Evolutionary conservation across 225 moss, liverwort and hornwort genomes (phyloP).

Genomic region (Rhytidiadelphus loreus): DNA sequence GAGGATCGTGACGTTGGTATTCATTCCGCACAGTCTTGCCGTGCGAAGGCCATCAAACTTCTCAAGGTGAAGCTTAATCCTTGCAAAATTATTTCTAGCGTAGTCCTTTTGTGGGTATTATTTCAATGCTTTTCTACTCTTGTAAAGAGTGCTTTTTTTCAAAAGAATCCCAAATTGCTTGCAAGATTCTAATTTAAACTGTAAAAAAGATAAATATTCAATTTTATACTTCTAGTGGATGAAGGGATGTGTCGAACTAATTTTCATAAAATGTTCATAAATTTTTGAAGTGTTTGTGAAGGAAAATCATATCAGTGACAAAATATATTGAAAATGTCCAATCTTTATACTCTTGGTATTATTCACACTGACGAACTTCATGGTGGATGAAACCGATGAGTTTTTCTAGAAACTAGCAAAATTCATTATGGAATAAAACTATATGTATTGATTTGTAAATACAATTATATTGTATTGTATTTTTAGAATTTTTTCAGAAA

Average conservation of each 20-base stretch:
- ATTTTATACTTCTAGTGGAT: background rate
- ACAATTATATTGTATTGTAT: no score
- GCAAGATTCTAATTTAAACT: background rate
- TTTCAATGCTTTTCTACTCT: background rate
- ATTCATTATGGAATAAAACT: background rate
- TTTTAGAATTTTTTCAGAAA: background rate
- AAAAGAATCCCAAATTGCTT: background rate
- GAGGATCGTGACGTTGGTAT: constrained; percentile 29
- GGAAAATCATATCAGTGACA: background rate
- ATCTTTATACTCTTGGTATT: background rate
- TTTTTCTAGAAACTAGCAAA: background rate
- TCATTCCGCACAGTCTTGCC: constrained; percentile 47
- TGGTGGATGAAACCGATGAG: background rate
- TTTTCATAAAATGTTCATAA: background rate
- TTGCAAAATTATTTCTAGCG: background rate
- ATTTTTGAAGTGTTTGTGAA: background rate
- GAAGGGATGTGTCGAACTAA: background rate
- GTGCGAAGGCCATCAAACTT: constrained; percentile 63
- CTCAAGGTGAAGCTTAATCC: constrained; percentile 50
- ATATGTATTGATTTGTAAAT: background rate
- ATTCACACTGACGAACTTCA: background rate
- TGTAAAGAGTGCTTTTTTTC: background rate
- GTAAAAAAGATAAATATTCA: background rate
- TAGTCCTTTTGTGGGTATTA: background rate
- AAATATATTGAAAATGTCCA: background rate